Percentiles rank a stretch among this genome's conserved stretches.
Evolutionary conservation across 495 filamentous ascomycete genomes (phyloP).

Genomic region (Aspergillus bertholletiae): DNA sequence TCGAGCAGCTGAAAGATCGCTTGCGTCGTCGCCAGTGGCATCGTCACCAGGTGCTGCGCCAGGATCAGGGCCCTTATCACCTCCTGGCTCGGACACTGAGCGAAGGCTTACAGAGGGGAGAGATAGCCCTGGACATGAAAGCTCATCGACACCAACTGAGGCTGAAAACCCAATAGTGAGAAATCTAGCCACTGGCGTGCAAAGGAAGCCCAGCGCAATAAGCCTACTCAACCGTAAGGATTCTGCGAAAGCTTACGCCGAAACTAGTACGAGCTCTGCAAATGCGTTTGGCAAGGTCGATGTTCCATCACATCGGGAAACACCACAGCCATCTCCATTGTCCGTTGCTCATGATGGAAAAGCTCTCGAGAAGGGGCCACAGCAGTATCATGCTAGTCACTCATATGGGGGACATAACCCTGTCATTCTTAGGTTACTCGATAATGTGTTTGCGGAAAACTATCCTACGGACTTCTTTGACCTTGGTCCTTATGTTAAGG

Average conservation of each 20-base stretch:
- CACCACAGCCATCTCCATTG: constrained; percentile 25
- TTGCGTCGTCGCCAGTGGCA: constrained; percentile 30
- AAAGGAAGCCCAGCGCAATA: constrained; percentile 75
- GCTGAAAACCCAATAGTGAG: constrained; percentile 29
- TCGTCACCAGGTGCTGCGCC: constrained; percentile 40
- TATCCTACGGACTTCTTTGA: constrained; percentile 72
- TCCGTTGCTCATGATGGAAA: constrained; percentile 30
- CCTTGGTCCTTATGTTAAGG: constrained; percentile 76
- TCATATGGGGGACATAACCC: constrained; percentile 89
- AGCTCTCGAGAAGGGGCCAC: constrained; percentile 15
- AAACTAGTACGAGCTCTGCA: constrained; percentile 77
- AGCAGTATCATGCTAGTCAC: constrained; percentile 51
- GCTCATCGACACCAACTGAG: constrained; percentile 36
- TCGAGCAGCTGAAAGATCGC: constrained; percentile 25
- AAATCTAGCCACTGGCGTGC: constrained; percentile 28
- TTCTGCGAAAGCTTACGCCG: constrained; percentile 72
- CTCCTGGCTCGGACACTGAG: constrained; percentile 35
- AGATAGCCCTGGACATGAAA: constrained; percentile 31
- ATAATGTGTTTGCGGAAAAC: constrained; percentile 85
- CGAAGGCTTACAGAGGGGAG: constrained; percentile 18
- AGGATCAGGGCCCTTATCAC: constrained; percentile 37
- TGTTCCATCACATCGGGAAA: constrained; percentile 51
- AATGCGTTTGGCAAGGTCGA: constrained; percentile 86
- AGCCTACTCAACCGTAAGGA: constrained; percentile 78
- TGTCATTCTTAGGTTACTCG: constrained; percentile 76